Base-by-base conservation (phyloP, 352 stramenopile genomes). In the Blastocystis sp. region DNA sequence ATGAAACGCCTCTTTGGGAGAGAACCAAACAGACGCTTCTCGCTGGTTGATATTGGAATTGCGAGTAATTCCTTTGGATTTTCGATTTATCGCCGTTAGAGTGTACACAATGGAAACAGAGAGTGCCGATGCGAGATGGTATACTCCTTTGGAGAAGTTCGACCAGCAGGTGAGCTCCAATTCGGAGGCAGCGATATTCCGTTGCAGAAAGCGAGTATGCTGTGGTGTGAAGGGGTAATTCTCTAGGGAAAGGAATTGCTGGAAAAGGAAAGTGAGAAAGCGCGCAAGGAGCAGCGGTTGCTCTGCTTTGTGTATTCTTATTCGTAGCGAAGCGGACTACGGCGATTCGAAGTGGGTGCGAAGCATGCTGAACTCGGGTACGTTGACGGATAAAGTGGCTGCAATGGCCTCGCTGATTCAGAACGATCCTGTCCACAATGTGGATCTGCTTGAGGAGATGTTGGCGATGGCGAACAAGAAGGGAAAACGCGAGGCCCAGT, bases 381-480 rank as follows among this genome's bases (percentile, higher is more conserved):
- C 94, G 26, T 82, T 96, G 67, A 91, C 93, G 62, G 94, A 96
- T 92, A 92, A 93, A 80, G 93, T 96, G n/a, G 93, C 93, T 12
- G 93, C 94, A 50, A 91, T 95, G 50, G 95, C 93, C 67, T 92
- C 95, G 59, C 94, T 94, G 69, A 93, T 95, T 67, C 94, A 96
- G 77, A 76, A 70, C 31, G 77, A 88, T 45, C 77, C 94, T 50
- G 91, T 96, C 78, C 93, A 95, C 77, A 94, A 91, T 62, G 63
- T 96, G 9, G 82, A 92, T 35, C 90, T 92, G 0, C 41, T 96
- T 0, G 91, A 91, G 0, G 93, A 95, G 81, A 90, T 96, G 33
- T 95, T 95, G 63, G 93, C 93, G 0, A 96, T 96, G 94, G 93
- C 93, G 67, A 95, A 92, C 89, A 96, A 96, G 91, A 95, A 96